Evolutionary conservation across 805 yeast species (phyloP).

Genomic region (Lachancea cidri): DNA sequence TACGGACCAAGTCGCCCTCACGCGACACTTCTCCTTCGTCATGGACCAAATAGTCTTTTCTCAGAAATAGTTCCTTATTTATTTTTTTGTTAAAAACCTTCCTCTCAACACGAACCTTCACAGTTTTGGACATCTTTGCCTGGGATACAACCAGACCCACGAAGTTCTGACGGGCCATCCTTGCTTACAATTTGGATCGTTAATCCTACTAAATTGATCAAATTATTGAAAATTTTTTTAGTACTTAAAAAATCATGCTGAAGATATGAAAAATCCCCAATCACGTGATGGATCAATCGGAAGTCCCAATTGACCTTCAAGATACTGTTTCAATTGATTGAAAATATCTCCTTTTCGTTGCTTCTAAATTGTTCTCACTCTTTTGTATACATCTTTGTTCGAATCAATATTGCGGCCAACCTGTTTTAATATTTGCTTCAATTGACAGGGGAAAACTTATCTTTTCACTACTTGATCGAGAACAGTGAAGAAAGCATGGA

Average conservation of each 20-base stretch:
- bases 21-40: conserved; percentile 89
- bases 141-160: conserved; percentile 92
- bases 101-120: conserved; percentile 83
- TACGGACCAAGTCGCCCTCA: conserved; percentile 93
- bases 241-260: neutral
- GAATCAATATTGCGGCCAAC: too few relatives aligned
- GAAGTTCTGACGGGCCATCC: conserved; percentile 86
- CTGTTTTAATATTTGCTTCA: too few relatives aligned
- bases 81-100: conserved; percentile 65
- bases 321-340: too few relatives aligned
- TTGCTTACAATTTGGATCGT: neutral
- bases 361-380: too few relatives aligned
- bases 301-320: too few relatives aligned
- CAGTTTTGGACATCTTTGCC: conserved; percentile 94
- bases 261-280: too few relatives aligned
- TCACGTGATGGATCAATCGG: too few relatives aligned
- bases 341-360: too few relatives aligned
- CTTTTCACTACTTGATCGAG: neutral
- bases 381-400: too few relatives aligned
- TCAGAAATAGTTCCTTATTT: conserved; percentile 68
- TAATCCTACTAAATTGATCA: neutral
- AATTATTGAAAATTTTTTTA: neutral
- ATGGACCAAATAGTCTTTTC: conserved; percentile 85
- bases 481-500: conserved; percentile 4
- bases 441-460: neutral